These are phyloP conservation scores for Diaporthe sp. DNA, from an alignment of 2,329 filamentous ascomycete genomes.

Conservation along the genomic window DNA sequence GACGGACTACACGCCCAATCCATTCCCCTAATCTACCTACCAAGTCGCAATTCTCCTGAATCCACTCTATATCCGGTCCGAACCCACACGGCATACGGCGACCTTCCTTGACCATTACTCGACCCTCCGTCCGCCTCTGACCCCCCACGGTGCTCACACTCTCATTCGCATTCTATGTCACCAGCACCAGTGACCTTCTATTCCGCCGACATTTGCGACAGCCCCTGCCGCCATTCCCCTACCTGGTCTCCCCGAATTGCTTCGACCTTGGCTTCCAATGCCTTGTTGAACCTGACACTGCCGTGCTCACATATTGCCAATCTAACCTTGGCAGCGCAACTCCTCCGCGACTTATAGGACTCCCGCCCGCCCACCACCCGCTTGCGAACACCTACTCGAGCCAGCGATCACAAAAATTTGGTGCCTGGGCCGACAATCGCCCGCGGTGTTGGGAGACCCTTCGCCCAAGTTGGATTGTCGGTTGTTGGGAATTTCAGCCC, in stretches of 20 bases:
- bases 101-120: slow-evolving; percentile 30
- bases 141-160: slow-evolving; percentile 12
- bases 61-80: slow-evolving; percentile 24
- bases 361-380: slow-evolving; percentile 16
- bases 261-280: slow-evolving; percentile 30
- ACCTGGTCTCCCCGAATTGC: slow-evolving; percentile 31
- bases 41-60: slow-evolving; percentile 30
- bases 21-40: slow-evolving; percentile 34
- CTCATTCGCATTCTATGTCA: slow-evolving; percentile 38
- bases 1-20: slow-evolving; percentile 36
- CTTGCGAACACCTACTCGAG: slow-evolving; percentile 19
- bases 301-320: slow-evolving; percentile 18
- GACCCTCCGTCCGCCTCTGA: slow-evolving; percentile 14
- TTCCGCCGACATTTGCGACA: slow-evolving; percentile 36
- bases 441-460: slow-evolving; percentile 39
- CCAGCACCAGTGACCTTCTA: slow-evolving; percentile 33
- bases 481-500: slow-evolving; percentile 35
- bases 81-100: slow-evolving; percentile 22
- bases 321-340: slow-evolving; percentile 23
- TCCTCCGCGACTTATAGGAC: slow-evolving; percentile 27
- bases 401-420: slow-evolving; percentile 35
- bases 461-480: slow-evolving; percentile 41
- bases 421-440: slow-evolving; percentile 41
- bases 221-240: slow-evolving; percentile 16
- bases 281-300: slow-evolving; percentile 28